Evolutionary conservation across 805 yeast species (phyloP), one percentile per base, ranked within the genome.

Genomic region (Saccharomycopsis fermentans): DNA sequence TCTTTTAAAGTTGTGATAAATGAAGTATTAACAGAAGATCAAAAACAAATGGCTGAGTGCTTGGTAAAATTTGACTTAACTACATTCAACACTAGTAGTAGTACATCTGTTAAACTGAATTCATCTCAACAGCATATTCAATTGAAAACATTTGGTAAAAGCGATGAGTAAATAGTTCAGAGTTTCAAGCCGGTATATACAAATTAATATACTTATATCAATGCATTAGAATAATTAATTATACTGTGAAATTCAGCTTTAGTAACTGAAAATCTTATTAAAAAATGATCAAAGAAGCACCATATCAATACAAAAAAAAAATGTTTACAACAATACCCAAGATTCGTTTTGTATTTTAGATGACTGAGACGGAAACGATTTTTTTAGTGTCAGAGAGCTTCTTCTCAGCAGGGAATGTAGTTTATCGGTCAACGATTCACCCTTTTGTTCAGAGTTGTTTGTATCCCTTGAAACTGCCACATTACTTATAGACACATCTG

Each of bases 1-100:
- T 66, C 71, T 8, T 84, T 85, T 71, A 84, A 83, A 62, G 47
- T 54, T 0, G 79, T 77, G 2, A 73, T 83, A 14, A 73, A 67
- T 29, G 68, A 65, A 0, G 64, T 65, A 0, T 67, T 83, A 17
- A 71, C 71, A 35, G 68, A 63, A 0, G 70, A 69, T 0, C 83
- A 82, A 63, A 68, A 16, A 56, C 61, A n/a, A 65, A 66, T 55
- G 54, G 74, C 61, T 17, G 64, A 62, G 32, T 26, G 19, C 6
- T 59, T 62, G 43, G 62, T 62, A 14, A 62, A 62, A 37, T 61
- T 59, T 27, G 35, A 58, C 37, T n/a, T 54, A 6, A 50, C 39
- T 17, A 58, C 55, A 37, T 59, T 57, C 39, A 57, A 57, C 24
- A 43, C 50, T 21, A 43, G 50, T 43, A 43, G 29, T 24, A 17